A percentile compares a stretch with the other conserved stretches of the same genome.
Conservation (phyloP, 345 rosid species). For the Dovyalis caffra region DNA sequence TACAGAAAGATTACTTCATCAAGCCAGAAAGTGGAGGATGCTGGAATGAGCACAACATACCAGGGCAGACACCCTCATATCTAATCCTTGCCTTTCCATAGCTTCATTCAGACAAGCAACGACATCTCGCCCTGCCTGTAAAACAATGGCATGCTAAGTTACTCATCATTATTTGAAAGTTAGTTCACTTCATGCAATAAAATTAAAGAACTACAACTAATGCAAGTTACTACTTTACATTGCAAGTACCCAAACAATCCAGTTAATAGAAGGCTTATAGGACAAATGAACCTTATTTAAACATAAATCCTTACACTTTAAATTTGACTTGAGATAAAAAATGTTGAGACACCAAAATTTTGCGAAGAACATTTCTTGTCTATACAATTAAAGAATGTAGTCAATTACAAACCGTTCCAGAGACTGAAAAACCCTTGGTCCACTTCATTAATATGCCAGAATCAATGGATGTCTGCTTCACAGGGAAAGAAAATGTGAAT, state of each 20-base stretch:
- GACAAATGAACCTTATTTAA: too few species aligned
- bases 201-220: not conserved
- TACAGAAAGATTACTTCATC: not conserved
- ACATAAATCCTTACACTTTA: too few species aligned
- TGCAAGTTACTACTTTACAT: not conserved
- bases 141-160: not conserved
- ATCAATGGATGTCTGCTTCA: conserved; percentile 68
- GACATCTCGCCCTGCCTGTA: conserved; percentile 71
- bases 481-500: conserved; percentile 88
- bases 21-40: not conserved
- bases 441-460: conserved; percentile 78
- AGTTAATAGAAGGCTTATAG: too few species aligned
- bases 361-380: not conserved
- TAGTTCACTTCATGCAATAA: not conserved
- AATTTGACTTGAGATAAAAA: not conserved
- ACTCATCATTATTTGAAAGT: not conserved
- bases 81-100: conserved; percentile 57
- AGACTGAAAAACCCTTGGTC: conserved; percentile 85
- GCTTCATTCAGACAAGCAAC: conserved; percentile 87
- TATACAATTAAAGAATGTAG: not conserved
- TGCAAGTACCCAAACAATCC: not conserved
- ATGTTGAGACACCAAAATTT: too few species aligned
- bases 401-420: conserved; percentile 71
- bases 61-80: conserved; percentile 80
- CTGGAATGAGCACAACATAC: conserved; percentile 33